A percentile compares a stretch with the other conserved stretches of the same genome.
Conservation (phyloP, 331 rosid genomes). For the Rosa hybrid region DNA sequence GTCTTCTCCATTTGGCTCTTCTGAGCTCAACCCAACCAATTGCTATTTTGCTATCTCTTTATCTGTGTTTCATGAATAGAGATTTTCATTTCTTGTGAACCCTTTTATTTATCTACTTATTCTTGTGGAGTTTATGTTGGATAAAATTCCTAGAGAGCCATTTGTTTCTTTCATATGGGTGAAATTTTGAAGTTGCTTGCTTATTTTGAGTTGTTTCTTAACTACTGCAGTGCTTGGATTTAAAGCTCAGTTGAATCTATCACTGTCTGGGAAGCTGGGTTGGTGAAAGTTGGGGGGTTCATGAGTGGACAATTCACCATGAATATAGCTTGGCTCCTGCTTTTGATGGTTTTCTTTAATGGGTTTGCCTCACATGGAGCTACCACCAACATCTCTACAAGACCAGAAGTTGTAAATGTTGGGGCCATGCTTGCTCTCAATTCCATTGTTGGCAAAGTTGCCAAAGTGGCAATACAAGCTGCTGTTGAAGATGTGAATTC, state of each 20-base stretch:
- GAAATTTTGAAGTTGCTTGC: neutral
- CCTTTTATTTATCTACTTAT: neutral
- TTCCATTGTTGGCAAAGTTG: conserved; percentile 49
- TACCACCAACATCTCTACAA: conserved; percentile 34
- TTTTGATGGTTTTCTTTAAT: conserved; percentile 34
- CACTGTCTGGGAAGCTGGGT: conserved; percentile 17
- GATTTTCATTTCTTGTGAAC: neutral
- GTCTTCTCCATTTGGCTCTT: neutral
- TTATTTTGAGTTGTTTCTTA: conserved; percentile 15
- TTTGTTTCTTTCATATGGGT: neutral
- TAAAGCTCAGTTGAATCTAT: conserved; percentile 6
- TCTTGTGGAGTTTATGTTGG: neutral
- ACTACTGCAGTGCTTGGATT: conserved; percentile 20
- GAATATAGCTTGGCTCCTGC: conserved; percentile 46
- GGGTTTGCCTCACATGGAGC: conserved; percentile 44
- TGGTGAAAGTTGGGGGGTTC: conserved; percentile 26
- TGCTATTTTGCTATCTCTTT: neutral
- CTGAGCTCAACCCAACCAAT: neutral
- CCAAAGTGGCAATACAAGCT: conserved; percentile 55
- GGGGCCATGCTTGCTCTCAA: conserved; percentile 59
- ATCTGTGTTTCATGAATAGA: neutral
- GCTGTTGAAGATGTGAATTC: conserved; percentile 70
- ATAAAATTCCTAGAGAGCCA: neutral
- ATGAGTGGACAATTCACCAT: conserved; percentile 33
- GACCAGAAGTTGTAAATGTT: conserved; percentile 53